Evolutionary conservation across 441 rosid species (phyloP).

Genomic region (Pelargonium citronellum): DNA sequence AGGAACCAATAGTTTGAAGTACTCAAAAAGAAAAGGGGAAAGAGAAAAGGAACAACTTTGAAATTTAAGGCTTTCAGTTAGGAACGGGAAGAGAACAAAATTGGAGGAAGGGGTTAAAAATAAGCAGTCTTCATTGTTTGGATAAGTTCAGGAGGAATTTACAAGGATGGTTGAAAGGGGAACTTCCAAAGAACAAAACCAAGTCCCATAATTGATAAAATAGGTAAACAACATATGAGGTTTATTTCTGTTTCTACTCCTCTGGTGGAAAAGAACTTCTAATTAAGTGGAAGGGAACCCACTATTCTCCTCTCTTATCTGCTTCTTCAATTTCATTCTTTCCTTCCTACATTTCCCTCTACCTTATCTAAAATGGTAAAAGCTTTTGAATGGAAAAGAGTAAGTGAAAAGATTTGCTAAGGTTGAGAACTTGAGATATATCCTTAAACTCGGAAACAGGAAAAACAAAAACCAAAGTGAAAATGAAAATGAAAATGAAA

Average conservation of each 20-base stretch:
- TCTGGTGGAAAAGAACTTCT: background rate
- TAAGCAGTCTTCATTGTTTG: background rate
- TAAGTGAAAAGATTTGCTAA: background rate
- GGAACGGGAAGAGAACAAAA: background rate
- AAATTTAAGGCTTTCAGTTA: background rate
- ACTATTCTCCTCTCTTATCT: background rate
- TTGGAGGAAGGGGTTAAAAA: background rate
- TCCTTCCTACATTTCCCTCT: background rate
- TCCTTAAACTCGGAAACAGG: background rate
- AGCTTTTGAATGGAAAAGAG: background rate
- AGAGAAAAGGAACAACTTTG: background rate
- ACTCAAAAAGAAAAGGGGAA: background rate
- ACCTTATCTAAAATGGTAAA: background rate
- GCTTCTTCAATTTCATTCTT: background rate
- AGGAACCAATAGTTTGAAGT: background rate
- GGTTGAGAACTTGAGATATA: background rate
- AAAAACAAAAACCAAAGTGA: background rate
- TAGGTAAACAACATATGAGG: background rate
- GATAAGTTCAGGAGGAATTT: background rate
- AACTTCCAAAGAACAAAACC: background rate
- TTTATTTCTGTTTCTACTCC: background rate
- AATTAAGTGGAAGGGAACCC: background rate
- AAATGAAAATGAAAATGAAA: background rate
- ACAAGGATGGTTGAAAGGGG: background rate
- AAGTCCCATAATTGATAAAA: background rate